Base-by-base conservation (phyloP, 1,284 basidiomycete species). In the Cronartium quercuum region DNA sequence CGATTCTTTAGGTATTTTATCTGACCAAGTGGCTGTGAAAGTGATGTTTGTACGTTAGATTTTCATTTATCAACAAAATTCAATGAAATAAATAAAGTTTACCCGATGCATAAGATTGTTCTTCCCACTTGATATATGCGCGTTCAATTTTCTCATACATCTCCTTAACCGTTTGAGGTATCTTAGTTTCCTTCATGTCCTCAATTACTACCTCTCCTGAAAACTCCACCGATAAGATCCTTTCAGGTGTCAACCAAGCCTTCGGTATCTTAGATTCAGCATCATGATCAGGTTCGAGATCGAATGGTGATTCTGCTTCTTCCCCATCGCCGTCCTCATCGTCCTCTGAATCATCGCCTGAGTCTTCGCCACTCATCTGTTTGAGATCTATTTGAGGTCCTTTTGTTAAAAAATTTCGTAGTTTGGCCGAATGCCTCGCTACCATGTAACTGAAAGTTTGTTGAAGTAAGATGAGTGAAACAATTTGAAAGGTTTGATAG, bases 81-180 rank as follows among this genome's bases (percentile, higher is more conserved):
- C 15, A 44, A 12, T 1, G 34, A 71, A n/a, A n/a, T n/a, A n/a
- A n/a, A n/a, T n/a, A n/a, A n/a, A n/a, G 77, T 85, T 76, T 73
- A 92, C 92, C 88, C 83, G 93, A 88, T 41, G 93, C 91, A 78
- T 97, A 96, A 37, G 89, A 88, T 58, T 95, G 84, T 78, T 94
- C 92, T 44, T 89, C 85, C 92, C 93, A 97, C 82, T 96, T 97
- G 78, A 92, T 85, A 80, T 91, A 90, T 7, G 85, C 86, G 88
- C 89, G 91, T n/a, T 88, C 84, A 42, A 92, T 86, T 57, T 85
- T 82, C 35, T 86, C 83, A 21, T 87, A 85, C 78, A 90, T 85
- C 1, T 85, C 82, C 62, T 83, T 81, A 6, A 80, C 44, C n/a
- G 80, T 77, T 6, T 77, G 76, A 7, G 76, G 70, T 51, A 80